Evolutionary conservation across 2,329 filamentous ascomycete species (phyloP).

Genomic region (Ceratocystis lukuohia): DNA sequence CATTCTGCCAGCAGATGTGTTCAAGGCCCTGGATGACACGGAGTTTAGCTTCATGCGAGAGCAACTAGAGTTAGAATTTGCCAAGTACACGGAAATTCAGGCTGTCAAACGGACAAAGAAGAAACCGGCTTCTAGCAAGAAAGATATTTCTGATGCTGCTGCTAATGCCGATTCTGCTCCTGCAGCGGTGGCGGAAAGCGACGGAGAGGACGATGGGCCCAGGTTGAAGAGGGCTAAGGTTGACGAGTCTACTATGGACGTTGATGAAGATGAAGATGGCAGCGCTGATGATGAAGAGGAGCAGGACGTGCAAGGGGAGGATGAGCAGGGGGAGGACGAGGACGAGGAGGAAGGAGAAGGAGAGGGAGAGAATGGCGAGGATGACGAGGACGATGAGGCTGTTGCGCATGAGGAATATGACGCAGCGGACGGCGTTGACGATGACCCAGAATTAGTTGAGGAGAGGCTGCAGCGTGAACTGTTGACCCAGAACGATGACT

Average conservation of each 20-base stretch:
- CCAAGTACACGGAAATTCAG: conserved; percentile 61
- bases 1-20: conserved; percentile 60
- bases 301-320: conserved; percentile 28
- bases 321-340: conserved; percentile 26
- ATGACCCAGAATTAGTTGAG: conserved; percentile 33
- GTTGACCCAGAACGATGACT: conserved; percentile 46
- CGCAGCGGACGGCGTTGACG: conserved; percentile 29
- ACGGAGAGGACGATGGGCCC: conserved; percentile 27
- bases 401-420: no score
- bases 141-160: conserved; percentile 37
- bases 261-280: conserved; percentile 29
- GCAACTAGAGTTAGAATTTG: conserved; percentile 60
- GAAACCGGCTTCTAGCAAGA: conserved; percentile 52
- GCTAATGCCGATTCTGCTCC: conserved; percentile 27
- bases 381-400: conserved; percentile 33
- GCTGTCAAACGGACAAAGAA: conserved; percentile 62
- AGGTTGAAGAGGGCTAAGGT: conserved; percentile 34
- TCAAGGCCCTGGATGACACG: conserved; percentile 61
- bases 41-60: conserved; percentile 61
- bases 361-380: conserved; percentile 32
- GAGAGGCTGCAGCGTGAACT: conserved; percentile 41
- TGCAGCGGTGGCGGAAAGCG: conserved; percentile 24
- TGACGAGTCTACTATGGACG: conserved; percentile 28
- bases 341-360: conserved; percentile 28
- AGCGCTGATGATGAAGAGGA: conserved; percentile 38